phyloP scores from a whole-genome alignment of 2,329 filamentous ascomycete genomes.

The Claviceps capensis region DNA sequence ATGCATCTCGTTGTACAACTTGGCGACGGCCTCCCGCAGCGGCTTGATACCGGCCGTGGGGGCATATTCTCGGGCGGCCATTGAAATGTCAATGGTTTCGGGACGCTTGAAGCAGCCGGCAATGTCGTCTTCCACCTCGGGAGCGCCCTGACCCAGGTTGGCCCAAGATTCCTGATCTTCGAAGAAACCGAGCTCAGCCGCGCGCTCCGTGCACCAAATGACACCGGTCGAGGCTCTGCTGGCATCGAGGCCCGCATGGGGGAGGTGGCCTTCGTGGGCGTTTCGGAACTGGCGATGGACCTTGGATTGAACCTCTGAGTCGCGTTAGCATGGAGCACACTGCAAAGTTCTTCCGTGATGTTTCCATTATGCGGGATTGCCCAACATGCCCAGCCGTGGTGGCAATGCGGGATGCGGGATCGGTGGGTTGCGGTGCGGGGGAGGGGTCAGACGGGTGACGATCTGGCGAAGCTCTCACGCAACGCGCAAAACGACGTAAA shows the following conservation, averaged over 20 bases:
- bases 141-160: slow-evolving; percentile 86
- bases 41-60: slow-evolving; percentile 91
- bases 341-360: not conserved
- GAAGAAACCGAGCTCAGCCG: slow-evolving; percentile 74
- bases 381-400: not conserved
- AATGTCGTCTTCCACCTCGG: slow-evolving; percentile 89
- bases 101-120: slow-evolving; percentile 78
- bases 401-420: too few species aligned
- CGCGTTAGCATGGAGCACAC: slow-evolving; percentile 6
- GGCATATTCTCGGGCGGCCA: slow-evolving; percentile 75
- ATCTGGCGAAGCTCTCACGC: not conserved
- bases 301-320: slow-evolving; percentile 64
- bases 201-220: slow-evolving; percentile 82
- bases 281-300: slow-evolving; percentile 81
- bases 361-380: too few species aligned
- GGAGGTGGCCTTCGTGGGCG: slow-evolving; percentile 80
- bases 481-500: not conserved
- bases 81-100: slow-evolving; percentile 60
- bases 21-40: slow-evolving; percentile 75
- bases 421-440: not conserved
- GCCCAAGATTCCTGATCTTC: slow-evolving; percentile 78
- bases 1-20: slow-evolving; percentile 87
- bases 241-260: slow-evolving; percentile 82
- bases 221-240: slow-evolving; percentile 83
- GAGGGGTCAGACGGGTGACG: not conserved